Evolutionary conservation across 495 filamentous ascomycete genomes (phyloP), one percentile per base, ranked within the genome.

Genomic region (Podospora pseudopauciseta): DNA sequence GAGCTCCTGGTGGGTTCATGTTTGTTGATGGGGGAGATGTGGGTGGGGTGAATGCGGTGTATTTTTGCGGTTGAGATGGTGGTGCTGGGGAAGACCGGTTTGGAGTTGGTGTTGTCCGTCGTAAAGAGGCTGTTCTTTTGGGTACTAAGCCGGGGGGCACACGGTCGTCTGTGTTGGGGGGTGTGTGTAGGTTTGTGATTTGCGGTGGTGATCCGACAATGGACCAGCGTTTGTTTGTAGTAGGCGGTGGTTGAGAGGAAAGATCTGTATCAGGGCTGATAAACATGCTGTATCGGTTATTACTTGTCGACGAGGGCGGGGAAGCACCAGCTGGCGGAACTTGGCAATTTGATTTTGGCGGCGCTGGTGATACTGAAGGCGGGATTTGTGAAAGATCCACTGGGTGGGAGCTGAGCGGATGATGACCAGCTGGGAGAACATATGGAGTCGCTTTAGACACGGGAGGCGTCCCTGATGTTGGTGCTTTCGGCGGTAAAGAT

Each of bases 341-440:
- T 49, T 49, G 39, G 0, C 13, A 11, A 49, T 11, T 49, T 2
- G 39, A 11, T 13, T 13, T 49, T 13, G 67, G n/a, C 62, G 70
- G 28, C 56, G 60, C n/a, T 64, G 49, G 19, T 5, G 30, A 32
- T 32, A 4, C 7, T 5, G 30, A 32, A 32, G 60, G 56, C 18
- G 20, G 61, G 34, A 53, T 11, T 18, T 53, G 59, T 7, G 64
- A 23, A 7, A 64, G 1, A 23, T 59, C 15, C 20, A 64, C 68
- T 20, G 58, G 68, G 6, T 66, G 60, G 26, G 60, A 66, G 9
- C 4, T 60, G 59, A 66, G 64, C 20, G 68, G 60, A 54, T 66
- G 64, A 5, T 66, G 64, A 16, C 60, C 68, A 15, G 59, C 15
- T 11, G 53, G 68, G 30, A 69, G 4, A 2, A 28, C 13, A 20